phyloP scores from a whole-genome alignment of 441 rosid genomes.

The Melianthus villosus region DNA sequence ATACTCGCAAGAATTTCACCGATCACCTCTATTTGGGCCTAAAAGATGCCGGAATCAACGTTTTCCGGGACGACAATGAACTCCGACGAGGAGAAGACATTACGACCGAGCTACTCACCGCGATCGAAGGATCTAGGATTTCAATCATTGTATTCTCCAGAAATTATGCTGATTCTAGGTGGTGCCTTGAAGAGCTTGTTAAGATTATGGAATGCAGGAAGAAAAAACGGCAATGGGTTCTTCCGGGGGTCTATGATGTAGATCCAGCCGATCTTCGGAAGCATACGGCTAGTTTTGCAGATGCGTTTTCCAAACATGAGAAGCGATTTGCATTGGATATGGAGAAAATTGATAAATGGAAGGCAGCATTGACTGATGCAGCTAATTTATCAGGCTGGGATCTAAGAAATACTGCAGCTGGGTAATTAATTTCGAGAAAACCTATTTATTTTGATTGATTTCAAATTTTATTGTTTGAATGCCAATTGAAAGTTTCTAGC shows the following conservation, averaged over 20 bases:
- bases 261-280: slow-evolving; percentile 7
- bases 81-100: slow-evolving; percentile 4
- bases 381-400: slow-evolving; percentile 17
- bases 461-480: too few species aligned
- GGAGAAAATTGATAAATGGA: slow-evolving; percentile 12
- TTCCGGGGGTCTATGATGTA: slow-evolving; percentile 11
- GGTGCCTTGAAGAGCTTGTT: slow-evolving; percentile 14
- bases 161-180: slow-evolving; percentile 5
- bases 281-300: slow-evolving; percentile 1
- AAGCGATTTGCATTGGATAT: neutral
- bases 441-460: too few species aligned
- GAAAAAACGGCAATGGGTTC: neutral
- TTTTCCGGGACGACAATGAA: slow-evolving; percentile 7
- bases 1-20: slow-evolving; percentile 6
- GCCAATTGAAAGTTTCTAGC: too few species aligned
- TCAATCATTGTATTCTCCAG: slow-evolving; percentile 8
- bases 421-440: too few species aligned
- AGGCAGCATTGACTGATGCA: slow-evolving; percentile 13
- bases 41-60: neutral
- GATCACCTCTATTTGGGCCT: neutral
- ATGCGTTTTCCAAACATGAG: neutral
- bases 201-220: slow-evolving; percentile 9
- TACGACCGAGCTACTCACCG: neutral
- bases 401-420: neutral
- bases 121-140: slow-evolving; percentile 5